phyloP scores from a whole-genome alignment of 495 filamentous ascomycete genomes.

The Neurospora sp. region DNA sequence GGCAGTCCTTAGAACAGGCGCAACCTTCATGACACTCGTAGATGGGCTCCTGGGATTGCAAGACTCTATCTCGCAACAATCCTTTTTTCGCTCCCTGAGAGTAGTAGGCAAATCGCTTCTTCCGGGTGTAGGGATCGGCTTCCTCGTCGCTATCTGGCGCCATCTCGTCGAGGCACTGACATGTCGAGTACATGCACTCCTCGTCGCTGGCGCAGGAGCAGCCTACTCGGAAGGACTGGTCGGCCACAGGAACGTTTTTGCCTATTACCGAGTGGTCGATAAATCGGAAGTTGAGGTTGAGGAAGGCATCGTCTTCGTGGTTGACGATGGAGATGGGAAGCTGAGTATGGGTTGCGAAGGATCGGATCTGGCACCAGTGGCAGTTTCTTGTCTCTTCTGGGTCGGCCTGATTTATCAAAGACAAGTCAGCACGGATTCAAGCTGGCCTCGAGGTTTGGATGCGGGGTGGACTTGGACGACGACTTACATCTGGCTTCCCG shows the following conservation, averaged over 20 bases:
- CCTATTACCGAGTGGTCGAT: conserved; percentile 36
- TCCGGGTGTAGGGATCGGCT: conserved; percentile 1
- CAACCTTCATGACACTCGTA: conserved; percentile 78
- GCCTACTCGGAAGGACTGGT: conserved; percentile 41
- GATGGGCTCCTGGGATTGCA: conserved; percentile 50
- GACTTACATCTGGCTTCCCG: conserved; percentile 24
- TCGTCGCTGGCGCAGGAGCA: conserved; percentile 40
- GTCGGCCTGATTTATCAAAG: conserved; percentile 8
- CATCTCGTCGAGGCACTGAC: conserved; percentile 45
- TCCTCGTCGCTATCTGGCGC: conserved; percentile 26
- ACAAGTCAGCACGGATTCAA: background rate
- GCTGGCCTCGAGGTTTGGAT: no score
- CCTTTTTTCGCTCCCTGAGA: conserved; percentile 31
- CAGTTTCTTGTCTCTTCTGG: conserved; percentile 26
- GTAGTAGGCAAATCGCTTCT: conserved; percentile 36
- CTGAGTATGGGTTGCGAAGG: conserved; percentile 28
- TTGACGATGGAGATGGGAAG: conserved; percentile 42
- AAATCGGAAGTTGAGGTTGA: conserved; percentile 44
- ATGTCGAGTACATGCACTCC: conserved; percentile 39
- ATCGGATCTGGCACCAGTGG: conserved; percentile 43
- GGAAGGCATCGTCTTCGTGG: conserved; percentile 24
- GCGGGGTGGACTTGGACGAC: no score
- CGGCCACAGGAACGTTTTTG: conserved; percentile 35
- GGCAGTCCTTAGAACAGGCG: conserved; percentile 55
- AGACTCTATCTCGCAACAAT: conserved; percentile 33